These are phyloP conservation scores for Astraeus odoratus DNA, from an alignment of 768 basidiomycete species.

Conservation along the genomic window DNA sequence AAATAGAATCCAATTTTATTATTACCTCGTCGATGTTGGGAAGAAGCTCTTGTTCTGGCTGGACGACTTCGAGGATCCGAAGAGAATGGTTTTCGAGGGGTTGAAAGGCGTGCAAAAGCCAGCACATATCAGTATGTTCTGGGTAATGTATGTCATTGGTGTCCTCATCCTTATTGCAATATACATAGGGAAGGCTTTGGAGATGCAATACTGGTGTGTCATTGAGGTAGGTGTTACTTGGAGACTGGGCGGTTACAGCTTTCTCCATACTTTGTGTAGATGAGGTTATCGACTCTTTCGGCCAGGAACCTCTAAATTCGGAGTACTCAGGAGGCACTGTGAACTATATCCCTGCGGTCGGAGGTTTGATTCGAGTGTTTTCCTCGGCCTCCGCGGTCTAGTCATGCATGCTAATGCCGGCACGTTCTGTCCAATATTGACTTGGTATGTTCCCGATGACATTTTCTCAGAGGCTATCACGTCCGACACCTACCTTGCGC, in stretches of 20 bases:
- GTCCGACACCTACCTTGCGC: slow-evolving; percentile 12
- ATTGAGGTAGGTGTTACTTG: background rate
- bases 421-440: background rate
- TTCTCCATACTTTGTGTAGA: too few relatives aligned
- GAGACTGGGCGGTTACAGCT: too few relatives aligned
- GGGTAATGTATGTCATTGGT: background rate
- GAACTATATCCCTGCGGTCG: slow-evolving; percentile 10
- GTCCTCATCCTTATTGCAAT: background rate
- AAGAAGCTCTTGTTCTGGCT: slow-evolving; percentile 7
- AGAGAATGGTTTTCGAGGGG: slow-evolving; percentile 2
- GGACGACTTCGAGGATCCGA: slow-evolving; percentile 4
- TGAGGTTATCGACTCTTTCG: too few relatives aligned
- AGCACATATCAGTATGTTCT: slow-evolving; percentile 8
- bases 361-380: background rate
- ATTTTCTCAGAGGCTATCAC: slow-evolving; percentile 11
- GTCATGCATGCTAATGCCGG: slow-evolving; percentile 9
- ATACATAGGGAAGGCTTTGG: slow-evolving; percentile 15
- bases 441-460: background rate
- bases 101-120: slow-evolving; percentile 5
- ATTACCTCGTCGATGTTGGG: slow-evolving; percentile 7
- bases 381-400: slow-evolving; percentile 3
- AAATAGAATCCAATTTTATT: slow-evolving; percentile 2
- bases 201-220: slow-evolving; percentile 22
- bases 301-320: too few relatives aligned
- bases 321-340: slow-evolving; percentile 21